A percentile compares a stretch with the other conserved stretches of the same genome.
phyloP scores from a whole-genome alignment of 768 basidiomycete genomes.

The Suillus fuscotomentosus region DNA sequence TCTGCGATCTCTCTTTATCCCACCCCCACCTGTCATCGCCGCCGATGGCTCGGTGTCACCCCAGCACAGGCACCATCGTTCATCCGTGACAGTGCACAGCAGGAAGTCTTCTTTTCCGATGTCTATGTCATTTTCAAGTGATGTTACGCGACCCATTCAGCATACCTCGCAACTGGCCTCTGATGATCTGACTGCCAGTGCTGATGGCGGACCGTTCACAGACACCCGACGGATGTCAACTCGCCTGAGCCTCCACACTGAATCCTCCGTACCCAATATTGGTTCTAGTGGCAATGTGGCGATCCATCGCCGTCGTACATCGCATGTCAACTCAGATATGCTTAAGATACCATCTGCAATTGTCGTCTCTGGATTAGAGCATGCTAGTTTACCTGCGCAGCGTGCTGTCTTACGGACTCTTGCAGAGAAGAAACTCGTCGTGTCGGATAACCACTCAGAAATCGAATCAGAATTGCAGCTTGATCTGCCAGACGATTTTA shows the following conservation, averaged over 20 bases:
- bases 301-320: slow-evolving; percentile 12
- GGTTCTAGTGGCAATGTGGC: slow-evolving; percentile 6
- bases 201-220: slow-evolving; percentile 6
- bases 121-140: slow-evolving; percentile 17
- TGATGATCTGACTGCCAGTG: slow-evolving; percentile 5
- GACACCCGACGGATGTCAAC: slow-evolving; percentile 5
- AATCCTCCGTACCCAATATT: slow-evolving; percentile 15
- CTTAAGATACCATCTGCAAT: slow-evolving; percentile 54
- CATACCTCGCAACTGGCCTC: slow-evolving; percentile 15
- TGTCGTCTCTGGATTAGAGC: slow-evolving; percentile 71
- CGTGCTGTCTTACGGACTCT: slow-evolving; percentile 54
- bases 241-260: slow-evolving; percentile 14
- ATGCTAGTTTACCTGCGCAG: slow-evolving; percentile 53
- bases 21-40: slow-evolving; percentile 19
- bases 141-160: slow-evolving; percentile 17
- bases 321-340: slow-evolving; percentile 17
- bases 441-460: slow-evolving; percentile 26
- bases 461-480: slow-evolving; percentile 17
- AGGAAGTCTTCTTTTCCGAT: slow-evolving; percentile 25
- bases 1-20: slow-evolving; percentile 39
- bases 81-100: slow-evolving; percentile 24
- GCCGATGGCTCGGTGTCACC: slow-evolving; percentile 12
- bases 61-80: slow-evolving; percentile 16
- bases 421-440: slow-evolving; percentile 46
- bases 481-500: slow-evolving; percentile 59